These are phyloP conservation scores for Strobilomyces dryophilus DNA, from an alignment of 768 basidiomycete genomes.

Conservation along the genomic window DNA sequence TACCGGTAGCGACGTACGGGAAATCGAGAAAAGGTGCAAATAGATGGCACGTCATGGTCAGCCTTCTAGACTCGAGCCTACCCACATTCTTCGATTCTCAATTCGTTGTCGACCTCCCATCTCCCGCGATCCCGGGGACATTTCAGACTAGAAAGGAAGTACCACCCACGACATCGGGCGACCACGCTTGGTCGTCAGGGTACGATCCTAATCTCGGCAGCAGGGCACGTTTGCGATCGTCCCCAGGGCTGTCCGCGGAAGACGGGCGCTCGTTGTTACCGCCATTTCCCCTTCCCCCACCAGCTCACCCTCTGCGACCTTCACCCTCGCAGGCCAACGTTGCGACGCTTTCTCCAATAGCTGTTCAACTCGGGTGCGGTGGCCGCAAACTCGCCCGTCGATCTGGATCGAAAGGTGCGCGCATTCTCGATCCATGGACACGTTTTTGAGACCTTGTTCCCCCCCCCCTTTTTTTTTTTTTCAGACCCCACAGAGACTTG, in stretches of 20 bases:
- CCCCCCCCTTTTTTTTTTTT: too few species aligned
- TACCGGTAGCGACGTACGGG: not conserved
- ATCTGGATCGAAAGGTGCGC: slow-evolving; percentile 4
- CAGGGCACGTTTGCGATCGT: not conserved
- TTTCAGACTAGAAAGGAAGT: not conserved
- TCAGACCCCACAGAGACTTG: not conserved
- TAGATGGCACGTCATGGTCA: slow-evolving; percentile 44
- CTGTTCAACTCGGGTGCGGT: slow-evolving; percentile 7
- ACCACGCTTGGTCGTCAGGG: not conserved
- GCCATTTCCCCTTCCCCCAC: not conserved
- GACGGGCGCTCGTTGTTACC: not conserved
- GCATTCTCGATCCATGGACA: not conserved
- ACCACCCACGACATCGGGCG: not conserved
- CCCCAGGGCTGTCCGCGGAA: not conserved
- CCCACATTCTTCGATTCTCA: slow-evolving; percentile 17
- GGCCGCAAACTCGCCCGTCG: slow-evolving; percentile 11
- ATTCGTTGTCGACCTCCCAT: slow-evolving; percentile 7
- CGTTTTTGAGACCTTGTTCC: too few species aligned
- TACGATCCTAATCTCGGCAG: not conserved
- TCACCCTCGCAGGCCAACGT: not conserved
- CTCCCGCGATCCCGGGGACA: not conserved
- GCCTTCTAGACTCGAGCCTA: slow-evolving; percentile 19
- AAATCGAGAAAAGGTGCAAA: slow-evolving; percentile 6
- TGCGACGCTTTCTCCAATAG: not conserved
- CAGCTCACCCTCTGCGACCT: not conserved